Evolutionary conservation across 1,139 yeast genomes (phyloP).

Genomic region (Geotrichum reessii): DNA sequence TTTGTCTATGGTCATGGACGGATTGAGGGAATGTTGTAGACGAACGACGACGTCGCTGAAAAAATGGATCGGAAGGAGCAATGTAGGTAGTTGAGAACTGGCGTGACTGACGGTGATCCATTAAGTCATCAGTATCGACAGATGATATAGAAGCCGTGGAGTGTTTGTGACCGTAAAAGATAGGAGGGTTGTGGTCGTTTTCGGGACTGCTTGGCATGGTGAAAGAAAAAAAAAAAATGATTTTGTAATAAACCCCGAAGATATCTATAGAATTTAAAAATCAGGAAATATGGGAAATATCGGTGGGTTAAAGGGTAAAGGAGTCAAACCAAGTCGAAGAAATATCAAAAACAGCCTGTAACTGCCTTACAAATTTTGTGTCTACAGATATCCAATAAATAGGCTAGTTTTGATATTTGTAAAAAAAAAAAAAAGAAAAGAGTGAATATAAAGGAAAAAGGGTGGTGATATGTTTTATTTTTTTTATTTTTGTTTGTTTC

Average conservation of each 20-base stretch:
- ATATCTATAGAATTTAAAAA: neutral
- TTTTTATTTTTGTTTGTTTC: too few relatives aligned
- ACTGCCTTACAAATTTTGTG: too few relatives aligned
- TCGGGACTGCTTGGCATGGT: neutral
- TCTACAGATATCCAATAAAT: too few relatives aligned
- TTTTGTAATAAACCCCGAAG: neutral
- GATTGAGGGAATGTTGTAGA: neutral
- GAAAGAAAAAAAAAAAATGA: too few relatives aligned
- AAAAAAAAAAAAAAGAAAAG: too few relatives aligned
- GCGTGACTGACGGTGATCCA: conserved; percentile 13
- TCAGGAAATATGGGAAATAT: too few relatives aligned
- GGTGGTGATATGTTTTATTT: too few relatives aligned
- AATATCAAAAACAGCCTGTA: too few relatives aligned
- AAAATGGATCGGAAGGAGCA: neutral
- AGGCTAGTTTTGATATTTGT: neutral
- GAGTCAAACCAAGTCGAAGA: too few relatives aligned
- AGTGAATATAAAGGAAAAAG: too few relatives aligned
- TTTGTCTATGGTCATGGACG: neutral
- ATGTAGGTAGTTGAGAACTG: neutral
- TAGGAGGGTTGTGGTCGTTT: neutral
- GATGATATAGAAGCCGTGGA: conserved; percentile 7
- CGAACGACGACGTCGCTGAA: neutral
- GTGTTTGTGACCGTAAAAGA: neutral
- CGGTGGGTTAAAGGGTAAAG: too few relatives aligned
- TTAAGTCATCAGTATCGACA: conserved; percentile 15